Base-by-base conservation (phyloP, 495 filamentous ascomycete species). In the Penicillium paradoxum region DNA sequence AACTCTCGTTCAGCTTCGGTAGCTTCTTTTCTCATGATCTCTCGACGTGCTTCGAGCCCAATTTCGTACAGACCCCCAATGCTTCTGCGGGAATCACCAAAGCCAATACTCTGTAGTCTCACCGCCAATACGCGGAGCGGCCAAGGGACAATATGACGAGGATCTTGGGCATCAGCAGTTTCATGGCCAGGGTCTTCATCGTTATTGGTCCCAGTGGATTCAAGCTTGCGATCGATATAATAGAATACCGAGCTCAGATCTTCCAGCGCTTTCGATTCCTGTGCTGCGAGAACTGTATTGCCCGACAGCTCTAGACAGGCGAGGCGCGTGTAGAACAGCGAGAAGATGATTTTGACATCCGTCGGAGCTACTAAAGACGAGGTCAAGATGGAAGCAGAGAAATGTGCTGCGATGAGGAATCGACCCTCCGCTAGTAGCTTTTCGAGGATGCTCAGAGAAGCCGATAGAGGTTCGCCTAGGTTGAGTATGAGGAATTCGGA, bases 61-160 rank as follows among this genome's bases (percentile, higher is more conserved):
- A 98, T 77, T 51, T 95, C 91, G 63, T 96, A 97, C 62, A 93
- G 87, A 19, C 84, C 85, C 67, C 87, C 89, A 34, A 98, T 83
- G n/a, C 85, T 84, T 45, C 89, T 77, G n/a, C 91, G 78, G 34
- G 83, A 78, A 68, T 97, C 93, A 14, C 82, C 84, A 58, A 89
- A 92, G 1, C 87, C 89, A 33, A 96, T 82, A 13, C 86, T 87
- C 59, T 95, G 90, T 29, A 97, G 76, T 3, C 91, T 76, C 19
- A 96, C 86, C 2, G 82, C 83, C 9, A 97, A 73, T 2, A 96
- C 80, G 4, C 92, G 79, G 41, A 98, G 77, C 43, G 86, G 84
- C 93, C 93, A 98, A 7, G 92, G 92, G 0, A 89, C 85, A 3
- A 92, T 76, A 66, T 86, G 84, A 22, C 58, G 65, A 51, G 57